These are phyloP conservation scores for Botrytis cinerea DNA, from an alignment of 2,329 filamentous ascomycete species.

Conservation along the genomic window DNA sequence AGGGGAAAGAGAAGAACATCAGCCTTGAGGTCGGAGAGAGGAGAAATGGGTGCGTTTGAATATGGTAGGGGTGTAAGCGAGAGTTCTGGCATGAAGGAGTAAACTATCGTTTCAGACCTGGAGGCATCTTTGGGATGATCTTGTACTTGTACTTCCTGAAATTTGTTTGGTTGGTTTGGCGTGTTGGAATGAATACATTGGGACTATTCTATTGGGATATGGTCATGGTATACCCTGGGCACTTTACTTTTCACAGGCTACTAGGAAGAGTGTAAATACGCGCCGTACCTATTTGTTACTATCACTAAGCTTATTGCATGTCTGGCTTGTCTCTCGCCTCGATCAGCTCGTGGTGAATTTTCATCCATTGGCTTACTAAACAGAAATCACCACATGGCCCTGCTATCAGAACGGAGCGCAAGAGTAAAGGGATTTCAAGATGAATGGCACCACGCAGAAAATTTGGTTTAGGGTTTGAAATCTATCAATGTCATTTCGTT, in stretches of 20 bases:
- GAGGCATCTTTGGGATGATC: background rate
- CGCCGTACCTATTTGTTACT: background rate
- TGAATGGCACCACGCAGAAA: background rate
- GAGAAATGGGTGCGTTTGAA: slow-evolving; percentile 16
- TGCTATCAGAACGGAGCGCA: background rate
- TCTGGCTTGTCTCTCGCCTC: background rate
- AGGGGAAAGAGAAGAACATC: slow-evolving; percentile 26
- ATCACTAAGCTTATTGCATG: background rate
- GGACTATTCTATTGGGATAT: slow-evolving; percentile 6
- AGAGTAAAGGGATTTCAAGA: background rate
- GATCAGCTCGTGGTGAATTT: no score
- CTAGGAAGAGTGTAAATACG: background rate
- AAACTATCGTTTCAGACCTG: background rate
- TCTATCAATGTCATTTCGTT: background rate
- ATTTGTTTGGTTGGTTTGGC: background rate
- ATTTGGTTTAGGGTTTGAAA: background rate
- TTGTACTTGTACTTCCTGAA: background rate
- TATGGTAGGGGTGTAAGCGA: slow-evolving; percentile 4
- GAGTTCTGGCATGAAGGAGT: slow-evolving; percentile 13
- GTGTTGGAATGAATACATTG: slow-evolving; percentile 1
- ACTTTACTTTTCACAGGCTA: background rate
- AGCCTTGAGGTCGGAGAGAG: slow-evolving; percentile 3
- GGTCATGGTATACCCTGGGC: slow-evolving; percentile 7
- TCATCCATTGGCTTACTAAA: background rate
- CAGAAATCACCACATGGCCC: background rate